These are phyloP conservation scores for Lactarius hengduanensis DNA, from an alignment of 768 basidiomycete species.

Conservation along the genomic window DNA sequence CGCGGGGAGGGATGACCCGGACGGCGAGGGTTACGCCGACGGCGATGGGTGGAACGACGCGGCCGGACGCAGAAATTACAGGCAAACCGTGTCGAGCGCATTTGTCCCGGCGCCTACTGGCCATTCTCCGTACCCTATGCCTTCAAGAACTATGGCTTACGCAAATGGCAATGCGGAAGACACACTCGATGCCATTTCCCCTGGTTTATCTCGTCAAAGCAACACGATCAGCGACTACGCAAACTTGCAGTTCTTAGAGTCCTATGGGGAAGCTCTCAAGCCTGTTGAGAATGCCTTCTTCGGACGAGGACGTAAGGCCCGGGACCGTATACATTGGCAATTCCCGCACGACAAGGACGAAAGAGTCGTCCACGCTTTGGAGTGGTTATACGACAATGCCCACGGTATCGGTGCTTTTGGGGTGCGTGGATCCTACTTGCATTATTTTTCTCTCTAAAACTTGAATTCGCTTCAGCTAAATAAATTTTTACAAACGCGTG, in stretches of 20 bases:
- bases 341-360: slow-evolving; percentile 30
- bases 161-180: slow-evolving; percentile 16
- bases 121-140: slow-evolving; percentile 24
- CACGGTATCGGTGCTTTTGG: slow-evolving; percentile 28
- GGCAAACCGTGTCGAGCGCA: slow-evolving; percentile 11
- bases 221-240: slow-evolving; percentile 20
- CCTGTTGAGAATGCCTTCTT: slow-evolving; percentile 28
- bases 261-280: slow-evolving; percentile 23
- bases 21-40: slow-evolving; percentile 21
- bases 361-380: slow-evolving; percentile 22
- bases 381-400: slow-evolving; percentile 24
- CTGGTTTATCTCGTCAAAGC: slow-evolving; percentile 14
- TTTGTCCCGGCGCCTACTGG: slow-evolving; percentile 16
- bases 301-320: slow-evolving; percentile 28
- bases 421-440: slow-evolving; percentile 18
- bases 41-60: slow-evolving; percentile 23
- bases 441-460: neutral
- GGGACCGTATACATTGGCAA: slow-evolving; percentile 30
- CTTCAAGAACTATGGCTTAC: slow-evolving; percentile 30
- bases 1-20: slow-evolving; percentile 12
- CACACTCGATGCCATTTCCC: slow-evolving; percentile 15
- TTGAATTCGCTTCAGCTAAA: slow-evolving; percentile 19
- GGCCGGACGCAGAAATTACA: slow-evolving; percentile 14
- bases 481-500: slow-evolving; percentile 28
- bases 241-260: slow-evolving; percentile 19